A percentile compares a stretch with the other conserved stretches of the same genome.
These are phyloP conservation scores for Polyporus tsugae DNA, from an alignment of 1,284 basidiomycete genomes.

Conservation along the genomic window DNA sequence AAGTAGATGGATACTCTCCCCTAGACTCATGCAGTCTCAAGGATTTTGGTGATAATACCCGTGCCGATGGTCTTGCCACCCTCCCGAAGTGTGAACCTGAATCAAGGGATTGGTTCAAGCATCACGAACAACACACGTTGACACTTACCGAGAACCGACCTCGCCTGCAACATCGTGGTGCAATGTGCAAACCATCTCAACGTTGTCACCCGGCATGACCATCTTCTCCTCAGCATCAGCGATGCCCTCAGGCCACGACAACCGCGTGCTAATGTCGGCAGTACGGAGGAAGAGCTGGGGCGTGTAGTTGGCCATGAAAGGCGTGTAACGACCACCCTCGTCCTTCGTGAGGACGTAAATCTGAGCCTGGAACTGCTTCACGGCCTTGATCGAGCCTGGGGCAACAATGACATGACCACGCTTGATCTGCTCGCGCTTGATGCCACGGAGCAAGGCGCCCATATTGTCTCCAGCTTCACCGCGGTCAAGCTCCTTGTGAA, in stretches of 20 bases:
- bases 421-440: conserved; percentile 96
- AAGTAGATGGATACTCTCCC: conserved; percentile 26
- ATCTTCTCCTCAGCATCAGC: conserved; percentile 84
- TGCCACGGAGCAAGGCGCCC: conserved; percentile 96
- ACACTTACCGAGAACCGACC: conserved; percentile 80
- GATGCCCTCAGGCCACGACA: conserved; percentile 90
- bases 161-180: conserved; percentile 93
- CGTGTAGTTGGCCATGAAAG: conserved; percentile 96
- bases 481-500: conserved; percentile 99
- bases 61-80: conserved; percentile 96
- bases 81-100: conserved; percentile 95
- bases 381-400: conserved; percentile 93
- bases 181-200: conserved; percentile 91
- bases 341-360: conserved; percentile 97
- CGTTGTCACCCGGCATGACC: conserved; percentile 99
- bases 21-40: conserved; percentile 50
- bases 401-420: conserved; percentile 93
- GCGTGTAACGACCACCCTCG: conserved; percentile 96
- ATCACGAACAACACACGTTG: no score
- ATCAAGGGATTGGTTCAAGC: conserved; percentile 10
- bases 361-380: conserved; percentile 94
- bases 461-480: conserved; percentile 99
- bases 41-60: conserved; percentile 87
- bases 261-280: conserved; percentile 88
- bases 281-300: conserved; percentile 98